Conservation (phyloP, 352 stramenopile genomes). For the Phytopythium delawarense region DNA sequence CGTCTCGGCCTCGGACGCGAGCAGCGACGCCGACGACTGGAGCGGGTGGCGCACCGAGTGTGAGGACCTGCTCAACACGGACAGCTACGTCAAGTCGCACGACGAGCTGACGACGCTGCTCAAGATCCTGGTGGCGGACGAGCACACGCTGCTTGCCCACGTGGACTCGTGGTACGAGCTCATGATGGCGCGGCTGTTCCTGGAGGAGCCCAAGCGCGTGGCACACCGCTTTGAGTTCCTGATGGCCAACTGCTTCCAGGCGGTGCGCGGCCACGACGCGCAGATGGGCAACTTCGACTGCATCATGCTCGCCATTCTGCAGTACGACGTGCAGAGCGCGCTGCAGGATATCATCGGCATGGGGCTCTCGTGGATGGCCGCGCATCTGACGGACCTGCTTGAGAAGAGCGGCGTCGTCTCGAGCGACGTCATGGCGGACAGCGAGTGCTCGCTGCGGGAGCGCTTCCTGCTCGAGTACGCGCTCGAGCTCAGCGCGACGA, state of each 20-base stretch:
- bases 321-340: conserved; percentile 70
- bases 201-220: conserved; percentile 72
- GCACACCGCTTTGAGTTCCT: conserved; percentile 75
- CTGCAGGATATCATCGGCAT: conserved; percentile 62
- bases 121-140: conserved; percentile 49
- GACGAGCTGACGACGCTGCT: conserved; percentile 46
- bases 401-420: conserved; percentile 48
- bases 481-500: conserved; percentile 53
- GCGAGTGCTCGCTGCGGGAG: conserved; percentile 48
- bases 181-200: conserved; percentile 72
- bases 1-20: conserved; percentile 6
- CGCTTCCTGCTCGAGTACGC: conserved; percentile 65
- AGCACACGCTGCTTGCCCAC: conserved; percentile 32
- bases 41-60: conserved; percentile 63
- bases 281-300: conserved; percentile 79
- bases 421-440: conserved; percentile 36
- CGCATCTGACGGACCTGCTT: conserved; percentile 62
- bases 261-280: conserved; percentile 30
- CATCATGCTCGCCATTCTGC: conserved; percentile 71
- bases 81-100: conserved; percentile 45
- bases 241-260: conserved; percentile 68
- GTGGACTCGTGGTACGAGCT: conserved; percentile 70
- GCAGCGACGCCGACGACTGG: conserved; percentile 33
- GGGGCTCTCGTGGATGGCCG: conserved; percentile 73
- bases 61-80: conserved; percentile 50